Conservation (phyloP, 345 rosid genomes). For the Hibiscus mutabilis region DNA sequence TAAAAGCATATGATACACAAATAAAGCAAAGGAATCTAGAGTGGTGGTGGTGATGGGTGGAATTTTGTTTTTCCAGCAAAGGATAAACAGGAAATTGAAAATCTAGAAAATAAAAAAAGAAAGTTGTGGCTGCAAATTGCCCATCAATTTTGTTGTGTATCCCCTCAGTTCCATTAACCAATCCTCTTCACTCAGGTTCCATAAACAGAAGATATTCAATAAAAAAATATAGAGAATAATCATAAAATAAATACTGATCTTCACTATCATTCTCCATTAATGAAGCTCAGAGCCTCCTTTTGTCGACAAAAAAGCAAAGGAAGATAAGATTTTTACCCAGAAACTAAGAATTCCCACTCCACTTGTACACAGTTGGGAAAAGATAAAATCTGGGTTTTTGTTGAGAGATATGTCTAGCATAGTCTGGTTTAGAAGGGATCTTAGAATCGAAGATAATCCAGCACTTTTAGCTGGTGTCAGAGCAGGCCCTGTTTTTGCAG, state of each 20-base stretch:
- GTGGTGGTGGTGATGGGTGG: slow-evolving; percentile 17
- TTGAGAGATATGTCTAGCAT: slow-evolving; percentile 52
- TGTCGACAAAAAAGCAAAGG: background rate
- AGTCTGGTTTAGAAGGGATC: slow-evolving; percentile 99
- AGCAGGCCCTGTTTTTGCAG: slow-evolving; percentile 74
- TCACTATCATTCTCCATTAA: background rate
- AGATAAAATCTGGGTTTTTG: slow-evolving; percentile 12
- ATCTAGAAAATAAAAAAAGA: slow-evolving; percentile 3
- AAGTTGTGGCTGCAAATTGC: slow-evolving; percentile 58
- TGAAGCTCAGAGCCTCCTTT: background rate
- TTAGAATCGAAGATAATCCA: slow-evolving; percentile 92
- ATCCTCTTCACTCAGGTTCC: slow-evolving; percentile 20
- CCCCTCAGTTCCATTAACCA: slow-evolving; percentile 27
- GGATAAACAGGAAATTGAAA: slow-evolving; percentile 17
- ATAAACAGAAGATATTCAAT: background rate
- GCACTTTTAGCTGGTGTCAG: slow-evolving; percentile 93
- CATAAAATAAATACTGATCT: too few relatives aligned
- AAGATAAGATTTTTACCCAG: slow-evolving; percentile 7
- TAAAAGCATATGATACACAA: too few relatives aligned
- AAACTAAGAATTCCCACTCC: slow-evolving; percentile 2
- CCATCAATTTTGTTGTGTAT: slow-evolving; percentile 25
- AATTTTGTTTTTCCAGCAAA: slow-evolving; percentile 19
- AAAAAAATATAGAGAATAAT: too few relatives aligned
- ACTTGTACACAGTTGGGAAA: slow-evolving; percentile 17
- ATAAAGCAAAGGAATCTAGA: background rate